Conservation (phyloP, 768 basidiomycete species). For the Suillus sp. region DNA sequence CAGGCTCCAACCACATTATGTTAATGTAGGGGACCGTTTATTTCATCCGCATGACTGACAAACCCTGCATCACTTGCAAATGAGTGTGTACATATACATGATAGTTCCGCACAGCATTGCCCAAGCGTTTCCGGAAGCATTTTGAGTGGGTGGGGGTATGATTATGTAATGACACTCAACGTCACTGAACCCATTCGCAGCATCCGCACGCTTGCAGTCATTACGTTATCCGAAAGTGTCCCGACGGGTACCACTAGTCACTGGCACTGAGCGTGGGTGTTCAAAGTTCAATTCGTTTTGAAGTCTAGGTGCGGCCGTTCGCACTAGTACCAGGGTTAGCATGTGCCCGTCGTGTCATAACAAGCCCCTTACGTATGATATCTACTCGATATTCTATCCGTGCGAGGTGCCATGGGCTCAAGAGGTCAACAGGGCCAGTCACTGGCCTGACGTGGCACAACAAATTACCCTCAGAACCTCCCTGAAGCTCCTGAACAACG, state of each 20-base stretch:
- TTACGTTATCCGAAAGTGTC: not conserved
- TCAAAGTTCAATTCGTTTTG: slow-evolving; percentile 8
- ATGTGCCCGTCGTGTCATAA: not conserved
- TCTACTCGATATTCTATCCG: slow-evolving; percentile 2
- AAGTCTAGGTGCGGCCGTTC: not conserved
- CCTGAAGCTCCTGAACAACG: not conserved
- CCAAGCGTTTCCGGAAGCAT: slow-evolving; percentile 21
- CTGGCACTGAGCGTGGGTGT: not conserved
- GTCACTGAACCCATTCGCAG: not conserved
- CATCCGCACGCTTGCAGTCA: not conserved
- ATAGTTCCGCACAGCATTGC: slow-evolving; percentile 4
- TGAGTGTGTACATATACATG: slow-evolving; percentile 9
- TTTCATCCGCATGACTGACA: not conserved
- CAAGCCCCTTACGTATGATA: not conserved
- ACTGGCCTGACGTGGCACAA: slow-evolving; percentile 1
- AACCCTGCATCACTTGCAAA: slow-evolving; percentile 12
- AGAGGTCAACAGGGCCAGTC: not conserved
- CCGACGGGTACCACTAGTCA: not conserved
- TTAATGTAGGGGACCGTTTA: not conserved
- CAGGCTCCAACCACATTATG: not conserved
- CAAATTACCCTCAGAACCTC: not conserved
- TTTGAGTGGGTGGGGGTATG: slow-evolving; percentile 12
- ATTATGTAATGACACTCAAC: slow-evolving; percentile 2
- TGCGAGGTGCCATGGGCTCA: not conserved
- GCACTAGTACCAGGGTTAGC: not conserved